Evolutionary conservation across 352 stramenopile genomes (phyloP), one percentile per base, ranked within the genome.

Genomic region (Globisporangium polare): DNA sequence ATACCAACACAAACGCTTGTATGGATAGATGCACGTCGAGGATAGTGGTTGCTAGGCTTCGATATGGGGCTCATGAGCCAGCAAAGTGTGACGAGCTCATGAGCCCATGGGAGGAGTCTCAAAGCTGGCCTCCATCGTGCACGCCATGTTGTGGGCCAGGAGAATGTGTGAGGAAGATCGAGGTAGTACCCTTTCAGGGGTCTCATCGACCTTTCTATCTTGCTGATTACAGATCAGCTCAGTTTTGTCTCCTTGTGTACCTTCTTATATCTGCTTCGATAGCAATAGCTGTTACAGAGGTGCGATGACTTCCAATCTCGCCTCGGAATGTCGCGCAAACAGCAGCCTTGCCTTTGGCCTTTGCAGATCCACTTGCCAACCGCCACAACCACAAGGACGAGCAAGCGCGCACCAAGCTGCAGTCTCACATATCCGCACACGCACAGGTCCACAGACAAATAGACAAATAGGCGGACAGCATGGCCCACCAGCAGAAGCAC

Each of bases 141-240:
- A 17, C 12, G 37, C 35, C 37, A 43, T 20, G 27, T 41, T 26
- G 24, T 42, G 27, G 20, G 29, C 54, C 54, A 60, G 42, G 20
- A 60, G 54, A 60, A 60, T 18, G 20, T 22, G 41, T n/a, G 54
- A 41, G 27, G 54, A 60, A 60, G 54, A 45, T 60, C 39, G 41
- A 50, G 20, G 4, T 17, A 27, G 39, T 27, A 46, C 53, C 22
- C 26, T 27, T 3, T 45, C 24, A 9, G 2, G 5, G 3, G 13
- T 8, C 42, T 55, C 5, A 41, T 9, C 2, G 6, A 3, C 52
- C 22, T n/a, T 18, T 39, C 24, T 58, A 37, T 20, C n/a, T n/a
- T n/a, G n/a, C n/a, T n/a, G n/a, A n/a, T n/a, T n/a, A n/a, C n/a
- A n/a, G n/a, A n/a, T n/a, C n/a, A n/a, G n/a, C n/a, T n/a, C n/a